Percentiles rank a stretch among this genome's conserved stretches.
Conservation (phyloP, 1,284 basidiomycete genomes). For the Cronartium ribicola region DNA sequence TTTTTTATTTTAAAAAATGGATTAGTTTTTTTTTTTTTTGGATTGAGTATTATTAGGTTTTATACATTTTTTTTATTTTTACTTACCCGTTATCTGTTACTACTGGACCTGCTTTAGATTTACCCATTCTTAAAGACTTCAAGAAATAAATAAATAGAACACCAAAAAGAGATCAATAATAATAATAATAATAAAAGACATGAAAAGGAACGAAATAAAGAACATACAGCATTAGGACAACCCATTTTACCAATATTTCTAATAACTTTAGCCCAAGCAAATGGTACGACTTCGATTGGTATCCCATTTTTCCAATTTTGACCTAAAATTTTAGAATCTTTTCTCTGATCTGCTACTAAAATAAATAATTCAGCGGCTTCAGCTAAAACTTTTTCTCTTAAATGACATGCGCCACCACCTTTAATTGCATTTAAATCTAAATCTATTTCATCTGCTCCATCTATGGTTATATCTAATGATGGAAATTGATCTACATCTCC, state of each 20-base stretch:
- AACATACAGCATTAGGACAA: constrained; percentile 46
- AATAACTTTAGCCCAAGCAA: constrained; percentile 76
- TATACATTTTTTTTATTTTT: not conserved
- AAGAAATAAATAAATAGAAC: constrained; percentile 49
- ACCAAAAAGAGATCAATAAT: constrained; percentile 54
- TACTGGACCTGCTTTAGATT: constrained; percentile 68
- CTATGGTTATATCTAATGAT: constrained; percentile 86
- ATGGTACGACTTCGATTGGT: constrained; percentile 92
- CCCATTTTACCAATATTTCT: constrained; percentile 48
- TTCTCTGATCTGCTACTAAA: constrained; percentile 92
- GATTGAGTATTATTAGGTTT: no score
- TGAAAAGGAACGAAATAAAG: not conserved
- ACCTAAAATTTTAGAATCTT: constrained; percentile 53
- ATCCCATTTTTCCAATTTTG: constrained; percentile 63
- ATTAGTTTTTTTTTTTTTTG: constrained; percentile 17
- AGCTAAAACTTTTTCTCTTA: constrained; percentile 93
- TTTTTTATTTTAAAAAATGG: constrained; percentile 38
- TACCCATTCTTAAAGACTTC: constrained; percentile 67
- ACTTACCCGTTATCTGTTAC: constrained; percentile 73
- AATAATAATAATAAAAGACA: constrained; percentile 62
- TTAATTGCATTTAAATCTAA: constrained; percentile 87
- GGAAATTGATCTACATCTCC: constrained; percentile 91
- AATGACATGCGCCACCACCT: constrained; percentile 93
- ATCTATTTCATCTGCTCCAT: constrained; percentile 83
- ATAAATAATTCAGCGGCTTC: constrained; percentile 92